Conservation (phyloP, 345 rosid species). For the Pistacia integerrima region DNA sequence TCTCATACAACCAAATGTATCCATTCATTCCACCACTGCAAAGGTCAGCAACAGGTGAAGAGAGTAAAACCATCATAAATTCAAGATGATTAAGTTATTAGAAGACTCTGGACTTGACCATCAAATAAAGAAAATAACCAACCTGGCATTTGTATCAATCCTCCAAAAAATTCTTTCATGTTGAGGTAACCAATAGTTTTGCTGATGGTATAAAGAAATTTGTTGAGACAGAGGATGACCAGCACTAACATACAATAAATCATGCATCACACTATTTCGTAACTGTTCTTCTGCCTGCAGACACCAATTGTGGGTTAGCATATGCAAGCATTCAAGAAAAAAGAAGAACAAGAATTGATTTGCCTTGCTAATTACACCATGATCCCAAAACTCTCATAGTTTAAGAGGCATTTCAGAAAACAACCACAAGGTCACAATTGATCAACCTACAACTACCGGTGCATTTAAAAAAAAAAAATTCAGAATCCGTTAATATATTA, state of each 20-base stretch:
- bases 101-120: slow-evolving; percentile 10
- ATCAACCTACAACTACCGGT: background rate
- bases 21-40: slow-evolving; percentile 96
- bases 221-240: slow-evolving; percentile 67
- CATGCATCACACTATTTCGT: slow-evolving; percentile 88
- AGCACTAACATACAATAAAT: slow-evolving; percentile 73
- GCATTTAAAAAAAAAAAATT: background rate
- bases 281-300: slow-evolving; percentile 72
- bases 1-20: slow-evolving; percentile 63
- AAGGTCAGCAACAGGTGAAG: slow-evolving; percentile 23
- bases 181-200: slow-evolving; percentile 28
- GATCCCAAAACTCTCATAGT: background rate
- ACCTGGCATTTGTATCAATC: slow-evolving; percentile 74
- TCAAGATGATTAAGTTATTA: slow-evolving; percentile 5
- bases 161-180: slow-evolving; percentile 43
- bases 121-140: slow-evolving; percentile 17
- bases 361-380: background rate
- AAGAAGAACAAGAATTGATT: background rate
- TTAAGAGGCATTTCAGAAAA: background rate
- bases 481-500: background rate
- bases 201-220: slow-evolving; percentile 44
- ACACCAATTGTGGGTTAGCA: slow-evolving; percentile 15
- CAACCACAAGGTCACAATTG: background rate
- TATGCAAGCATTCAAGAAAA: slow-evolving; percentile 7
- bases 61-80: slow-evolving; percentile 25